These are phyloP conservation scores for Tubosaeta brunneosetosa DNA, from an alignment of 768 basidiomycete genomes.

Conservation along the genomic window DNA sequence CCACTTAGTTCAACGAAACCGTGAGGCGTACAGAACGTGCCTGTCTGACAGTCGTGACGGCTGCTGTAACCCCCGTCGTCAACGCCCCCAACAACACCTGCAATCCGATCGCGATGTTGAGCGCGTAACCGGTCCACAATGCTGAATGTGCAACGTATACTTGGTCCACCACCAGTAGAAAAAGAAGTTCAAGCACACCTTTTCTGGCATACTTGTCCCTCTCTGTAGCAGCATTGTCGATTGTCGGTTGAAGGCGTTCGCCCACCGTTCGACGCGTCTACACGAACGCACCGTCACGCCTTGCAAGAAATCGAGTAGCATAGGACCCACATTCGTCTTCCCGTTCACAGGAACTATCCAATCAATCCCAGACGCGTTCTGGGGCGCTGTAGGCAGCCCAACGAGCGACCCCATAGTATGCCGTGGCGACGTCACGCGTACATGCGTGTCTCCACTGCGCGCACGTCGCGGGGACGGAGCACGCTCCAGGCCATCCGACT, in stretches of 20 bases:
- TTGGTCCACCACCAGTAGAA: slow-evolving; percentile 2
- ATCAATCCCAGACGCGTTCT: slow-evolving; percentile 13
- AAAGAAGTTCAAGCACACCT: slow-evolving; percentile 26
- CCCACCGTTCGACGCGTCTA: slow-evolving; percentile 37
- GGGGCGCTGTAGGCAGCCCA: neutral
- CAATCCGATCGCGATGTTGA: slow-evolving; percentile 51
- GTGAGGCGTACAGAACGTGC: slow-evolving; percentile 24
- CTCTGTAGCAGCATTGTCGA: slow-evolving; percentile 43
- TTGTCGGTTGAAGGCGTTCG: slow-evolving; percentile 53
- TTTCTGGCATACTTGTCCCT: slow-evolving; percentile 43
- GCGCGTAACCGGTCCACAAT: slow-evolving; percentile 26
- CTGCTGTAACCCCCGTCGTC: slow-evolving; percentile 60
- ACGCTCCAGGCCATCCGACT: slow-evolving; percentile 3
- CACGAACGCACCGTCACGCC: too few species aligned
- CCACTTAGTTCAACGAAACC: neutral
- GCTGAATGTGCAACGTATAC: slow-evolving; percentile 21
- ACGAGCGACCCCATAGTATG: neutral
- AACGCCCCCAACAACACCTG: slow-evolving; percentile 64
- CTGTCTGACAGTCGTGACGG: slow-evolving; percentile 36
- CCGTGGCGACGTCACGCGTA: slow-evolving; percentile 12
- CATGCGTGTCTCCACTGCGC: slow-evolving; percentile 15
- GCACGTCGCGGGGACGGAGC: slow-evolving; percentile 1
- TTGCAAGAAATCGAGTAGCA: neutral
- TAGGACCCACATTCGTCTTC: slow-evolving; percentile 16
- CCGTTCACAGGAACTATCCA: slow-evolving; percentile 25